Conservation (phyloP, 1,139 yeast genomes). For the Debaryomyces fabryi region DNA sequence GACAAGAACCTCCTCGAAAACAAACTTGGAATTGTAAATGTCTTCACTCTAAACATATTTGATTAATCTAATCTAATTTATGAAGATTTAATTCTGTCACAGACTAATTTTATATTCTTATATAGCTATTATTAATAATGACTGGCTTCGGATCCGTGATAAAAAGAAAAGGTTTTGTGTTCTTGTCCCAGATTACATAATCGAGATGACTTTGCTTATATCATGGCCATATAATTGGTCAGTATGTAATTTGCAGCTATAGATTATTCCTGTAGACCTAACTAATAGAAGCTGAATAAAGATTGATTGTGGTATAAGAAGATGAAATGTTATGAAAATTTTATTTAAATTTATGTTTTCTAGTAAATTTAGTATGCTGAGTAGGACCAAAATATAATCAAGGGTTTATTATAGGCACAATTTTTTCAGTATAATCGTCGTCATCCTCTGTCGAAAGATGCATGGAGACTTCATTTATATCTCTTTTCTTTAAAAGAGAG, state of each 20-base stretch:
- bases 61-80: not conserved
- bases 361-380: not conserved
- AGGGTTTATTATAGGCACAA: conserved; percentile 1
- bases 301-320: not conserved
- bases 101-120: too few relatives aligned
- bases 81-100: not conserved
- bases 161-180: conserved; percentile 1
- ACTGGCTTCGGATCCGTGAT: not conserved
- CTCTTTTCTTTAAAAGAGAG: conserved; percentile 3
- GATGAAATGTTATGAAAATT: not conserved
- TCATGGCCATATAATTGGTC: conserved; percentile 1
- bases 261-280: not conserved
- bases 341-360: not conserved
- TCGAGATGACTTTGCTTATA: not conserved
- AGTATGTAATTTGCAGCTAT: not conserved
- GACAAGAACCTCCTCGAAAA: conserved; percentile 28
- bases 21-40: not conserved
- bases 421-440: not conserved
- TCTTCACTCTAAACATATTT: conserved; percentile 1
- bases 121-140: not conserved
- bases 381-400: not conserved
- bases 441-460: not conserved
- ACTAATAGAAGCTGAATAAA: not conserved
- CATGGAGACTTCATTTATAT: not conserved
- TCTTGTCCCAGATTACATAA: conserved; percentile 2